Percentiles rank a stretch among this genome's conserved stretches.
Evolutionary conservation across 192 early-diverging fungal species (phyloP).

Genomic region (Phycomyces nitens): DNA sequence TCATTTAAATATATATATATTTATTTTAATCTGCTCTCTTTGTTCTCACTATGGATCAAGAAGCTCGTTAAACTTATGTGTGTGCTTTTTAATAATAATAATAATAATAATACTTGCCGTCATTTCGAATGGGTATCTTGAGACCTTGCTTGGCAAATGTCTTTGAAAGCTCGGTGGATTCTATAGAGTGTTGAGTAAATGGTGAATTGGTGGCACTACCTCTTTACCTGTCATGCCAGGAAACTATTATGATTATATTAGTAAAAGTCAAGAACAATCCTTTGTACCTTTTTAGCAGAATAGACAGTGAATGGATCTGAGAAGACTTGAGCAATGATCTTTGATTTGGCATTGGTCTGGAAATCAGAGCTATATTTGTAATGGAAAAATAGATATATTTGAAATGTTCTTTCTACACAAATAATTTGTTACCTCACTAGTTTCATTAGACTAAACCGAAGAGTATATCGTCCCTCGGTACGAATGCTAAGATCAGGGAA

Average conservation of each 20-base stretch:
- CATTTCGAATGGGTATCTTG: conserved; percentile 77
- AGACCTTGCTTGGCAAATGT: conserved; percentile 75
- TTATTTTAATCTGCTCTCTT: not conserved
- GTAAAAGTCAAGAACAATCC: not conserved
- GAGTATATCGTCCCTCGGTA: conserved; percentile 65
- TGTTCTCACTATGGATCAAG: not conserved
- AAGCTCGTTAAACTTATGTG: not conserved
- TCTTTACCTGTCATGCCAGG: conserved; percentile 76
- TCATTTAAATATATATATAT: too few relatives aligned
- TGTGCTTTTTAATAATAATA: not conserved
- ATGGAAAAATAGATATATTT: not conserved
- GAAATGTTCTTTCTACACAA: not conserved
- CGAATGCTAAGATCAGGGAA: conserved; percentile 76
- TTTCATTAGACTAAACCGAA: conserved; percentile 68
- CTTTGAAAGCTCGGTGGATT: conserved; percentile 75
- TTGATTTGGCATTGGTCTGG: conserved; percentile 28
- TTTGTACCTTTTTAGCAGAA: conserved; percentile 65
- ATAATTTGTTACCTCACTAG: conserved; percentile 49
- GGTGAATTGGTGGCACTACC: not conserved
- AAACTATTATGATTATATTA: conserved; percentile 36
- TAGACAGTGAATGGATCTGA: conserved; percentile 74
- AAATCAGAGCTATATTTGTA: conserved; percentile 16
- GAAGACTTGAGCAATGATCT: conserved; percentile 49
- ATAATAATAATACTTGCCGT: conserved; percentile 32
- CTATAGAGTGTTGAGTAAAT: too few relatives aligned